A percentile compares a stretch with the other conserved stretches of the same genome.
Conservation (phyloP, 805 yeast species). For the Sugiyamaella qingdaonensis region DNA sequence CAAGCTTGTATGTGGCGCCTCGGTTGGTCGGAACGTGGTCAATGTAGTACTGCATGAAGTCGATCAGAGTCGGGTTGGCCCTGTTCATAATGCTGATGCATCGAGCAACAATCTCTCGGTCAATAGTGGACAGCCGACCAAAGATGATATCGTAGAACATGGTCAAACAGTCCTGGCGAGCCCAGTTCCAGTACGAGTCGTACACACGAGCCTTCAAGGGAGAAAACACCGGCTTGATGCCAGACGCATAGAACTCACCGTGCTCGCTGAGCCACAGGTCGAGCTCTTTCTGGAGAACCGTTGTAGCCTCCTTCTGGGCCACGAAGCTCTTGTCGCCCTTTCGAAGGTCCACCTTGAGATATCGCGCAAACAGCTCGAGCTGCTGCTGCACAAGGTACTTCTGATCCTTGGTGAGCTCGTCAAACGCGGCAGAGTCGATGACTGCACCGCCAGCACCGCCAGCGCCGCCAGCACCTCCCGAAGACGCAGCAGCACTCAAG, state of each 20-base stretch:
- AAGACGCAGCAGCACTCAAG: constrained; percentile 61
- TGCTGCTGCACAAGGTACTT: constrained; percentile 70
- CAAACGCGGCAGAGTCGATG: constrained; percentile 93
- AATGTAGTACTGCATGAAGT: constrained; percentile 92
- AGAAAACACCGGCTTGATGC: constrained; percentile 86
- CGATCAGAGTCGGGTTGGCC: constrained; percentile 86
- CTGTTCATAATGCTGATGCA: constrained; percentile 98
- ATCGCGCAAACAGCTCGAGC: constrained; percentile 89
- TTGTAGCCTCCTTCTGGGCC: constrained; percentile 80
- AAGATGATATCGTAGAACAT: constrained; percentile 95
- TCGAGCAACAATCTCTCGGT: constrained; percentile 92
- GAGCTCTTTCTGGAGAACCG: constrained; percentile 78
- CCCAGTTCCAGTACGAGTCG: constrained; percentile 99
- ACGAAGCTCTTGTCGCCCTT: constrained; percentile 83
- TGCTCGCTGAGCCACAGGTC: constrained; percentile 88
- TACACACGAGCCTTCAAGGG: constrained; percentile 91
- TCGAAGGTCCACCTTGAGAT: constrained; percentile 86
- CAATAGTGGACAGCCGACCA: constrained; percentile 85
- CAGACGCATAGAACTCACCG: constrained; percentile 91
- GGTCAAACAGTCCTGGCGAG: constrained; percentile 91
- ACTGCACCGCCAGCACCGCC: constrained; percentile 69
- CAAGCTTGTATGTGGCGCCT: constrained; percentile 91
- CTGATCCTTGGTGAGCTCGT: constrained; percentile 68
- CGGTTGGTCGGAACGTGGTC: constrained; percentile 79
- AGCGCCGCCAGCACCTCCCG: constrained; percentile 44